phyloP scores from a whole-genome alignment of 2,329 filamentous ascomycete species.

The Aspergillus sp. region DNA sequence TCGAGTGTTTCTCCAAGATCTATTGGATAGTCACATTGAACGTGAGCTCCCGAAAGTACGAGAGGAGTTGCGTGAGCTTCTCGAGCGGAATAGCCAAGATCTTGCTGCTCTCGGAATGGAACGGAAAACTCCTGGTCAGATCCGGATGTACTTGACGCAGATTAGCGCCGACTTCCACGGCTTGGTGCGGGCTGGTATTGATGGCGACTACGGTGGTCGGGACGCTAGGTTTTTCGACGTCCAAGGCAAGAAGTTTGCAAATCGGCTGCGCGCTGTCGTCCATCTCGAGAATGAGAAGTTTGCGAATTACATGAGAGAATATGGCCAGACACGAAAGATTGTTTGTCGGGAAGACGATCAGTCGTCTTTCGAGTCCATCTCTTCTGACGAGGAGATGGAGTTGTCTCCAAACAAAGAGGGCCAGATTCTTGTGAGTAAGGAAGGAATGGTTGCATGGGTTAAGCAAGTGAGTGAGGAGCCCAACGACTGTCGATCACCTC shows the following conservation, averaged over 20 bases:
- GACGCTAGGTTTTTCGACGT: slow-evolving; percentile 14
- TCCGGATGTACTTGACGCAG: slow-evolving; percentile 23
- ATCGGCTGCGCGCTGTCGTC: slow-evolving; percentile 20
- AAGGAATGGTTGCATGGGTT: slow-evolving; percentile 21
- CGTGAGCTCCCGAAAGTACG: slow-evolving; percentile 21
- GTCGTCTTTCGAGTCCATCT: background rate
- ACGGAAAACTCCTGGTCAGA: slow-evolving; percentile 13
- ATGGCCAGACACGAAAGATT: slow-evolving; percentile 18
- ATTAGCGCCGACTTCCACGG: slow-evolving; percentile 20
- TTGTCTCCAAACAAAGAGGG: background rate
- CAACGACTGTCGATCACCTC: background rate
- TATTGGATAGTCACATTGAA: slow-evolving; percentile 23
- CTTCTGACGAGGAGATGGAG: background rate
- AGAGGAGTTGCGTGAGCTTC: slow-evolving; percentile 17
- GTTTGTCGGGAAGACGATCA: background rate
- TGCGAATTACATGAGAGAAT: slow-evolving; percentile 19
- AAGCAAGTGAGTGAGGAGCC: slow-evolving; percentile 14
- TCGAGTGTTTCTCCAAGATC: slow-evolving; percentile 19
- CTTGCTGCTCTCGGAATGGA: slow-evolving; percentile 17
- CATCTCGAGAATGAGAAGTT: slow-evolving; percentile 21
- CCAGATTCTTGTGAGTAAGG: slow-evolving; percentile 12
- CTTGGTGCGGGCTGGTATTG: slow-evolving; percentile 20
- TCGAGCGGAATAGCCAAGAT: slow-evolving; percentile 12
- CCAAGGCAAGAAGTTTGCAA: background rate
- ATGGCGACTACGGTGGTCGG: slow-evolving; percentile 21